Evolutionary conservation across 345 rosid species (phyloP).

Genomic region (Ceriops decandra): DNA sequence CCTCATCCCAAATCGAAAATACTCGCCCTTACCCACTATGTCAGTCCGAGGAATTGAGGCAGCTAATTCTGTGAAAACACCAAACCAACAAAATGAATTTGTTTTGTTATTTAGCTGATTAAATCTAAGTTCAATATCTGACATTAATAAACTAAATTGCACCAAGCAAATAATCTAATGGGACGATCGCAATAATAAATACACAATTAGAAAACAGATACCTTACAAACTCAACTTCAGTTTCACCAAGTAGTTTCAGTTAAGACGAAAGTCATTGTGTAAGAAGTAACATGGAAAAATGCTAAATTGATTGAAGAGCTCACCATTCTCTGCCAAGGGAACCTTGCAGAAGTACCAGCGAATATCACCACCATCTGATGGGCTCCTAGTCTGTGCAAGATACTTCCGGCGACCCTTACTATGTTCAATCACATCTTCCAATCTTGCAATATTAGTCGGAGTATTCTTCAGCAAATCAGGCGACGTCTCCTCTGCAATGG

Average conservation of each 20-base stretch:
- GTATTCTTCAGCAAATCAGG: conserved; percentile 89
- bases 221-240: too few species aligned
- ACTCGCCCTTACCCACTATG: conserved; percentile 84
- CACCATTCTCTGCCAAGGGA: conserved; percentile 75
- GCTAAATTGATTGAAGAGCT: not conserved
- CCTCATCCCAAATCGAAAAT: conserved; percentile 91
- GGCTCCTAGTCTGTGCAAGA: conserved; percentile 72
- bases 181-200: too few species aligned
- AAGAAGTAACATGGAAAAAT: too few species aligned
- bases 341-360: conserved; percentile 92
- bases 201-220: too few species aligned
- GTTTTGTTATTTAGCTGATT: too few species aligned
- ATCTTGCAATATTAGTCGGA: conserved; percentile 79
- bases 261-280: too few species aligned
- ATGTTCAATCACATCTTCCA: conserved; percentile 85
- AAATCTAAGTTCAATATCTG: too few species aligned
- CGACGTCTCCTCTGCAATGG: conserved; percentile 38
- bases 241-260: too few species aligned
- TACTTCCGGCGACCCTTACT: conserved; percentile 80
- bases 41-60: conserved; percentile 82
- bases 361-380: conserved; percentile 86
- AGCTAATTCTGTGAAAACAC: conserved; percentile 56
- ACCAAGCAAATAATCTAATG: too few species aligned
- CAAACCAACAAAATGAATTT: conserved; percentile 11
- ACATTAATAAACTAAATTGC: too few species aligned